Percentiles rank a stretch among this genome's conserved stretches.
These are phyloP conservation scores for Symbiotaphrina buchneri DNA, from an alignment of 495 filamentous ascomycete species.

Conservation along the genomic window DNA sequence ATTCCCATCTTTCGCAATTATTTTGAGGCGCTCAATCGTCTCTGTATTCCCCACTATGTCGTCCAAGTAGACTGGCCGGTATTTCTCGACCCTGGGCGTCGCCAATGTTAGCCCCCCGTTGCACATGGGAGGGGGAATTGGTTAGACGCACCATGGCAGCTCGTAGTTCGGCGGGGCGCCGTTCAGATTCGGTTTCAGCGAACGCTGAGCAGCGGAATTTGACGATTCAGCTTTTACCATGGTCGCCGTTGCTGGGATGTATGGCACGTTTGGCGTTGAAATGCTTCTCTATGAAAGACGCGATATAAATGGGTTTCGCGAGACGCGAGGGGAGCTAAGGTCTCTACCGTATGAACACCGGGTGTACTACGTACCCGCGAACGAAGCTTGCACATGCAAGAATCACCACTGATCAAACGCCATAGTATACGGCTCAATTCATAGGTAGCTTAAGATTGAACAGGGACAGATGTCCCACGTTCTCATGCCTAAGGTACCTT, in stretches of 20 bases:
- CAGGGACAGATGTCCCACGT: no score
- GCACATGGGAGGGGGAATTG: constrained; percentile 2
- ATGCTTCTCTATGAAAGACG: background rate
- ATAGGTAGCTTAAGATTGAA: no score
- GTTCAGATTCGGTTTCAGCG: constrained; percentile 35
- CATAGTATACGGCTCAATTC: no score
- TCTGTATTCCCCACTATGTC: constrained; percentile 96
- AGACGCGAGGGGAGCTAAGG: no score
- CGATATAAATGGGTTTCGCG: background rate
- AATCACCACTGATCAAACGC: no score
- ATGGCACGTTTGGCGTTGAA: no score
- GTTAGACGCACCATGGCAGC: constrained; percentile 54
- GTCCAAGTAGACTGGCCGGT: constrained; percentile 80
- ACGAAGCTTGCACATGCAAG: no score
- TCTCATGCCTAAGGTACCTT: no score
- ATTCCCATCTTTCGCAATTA: constrained; percentile 97
- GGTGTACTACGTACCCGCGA: no score
- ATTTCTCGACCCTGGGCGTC: constrained; percentile 79
- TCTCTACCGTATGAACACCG: no score
- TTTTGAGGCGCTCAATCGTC: constrained; percentile 91
- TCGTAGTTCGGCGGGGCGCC: constrained; percentile 50
- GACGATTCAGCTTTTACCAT: constrained; percentile 47
- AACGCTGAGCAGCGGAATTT: constrained; percentile 42
- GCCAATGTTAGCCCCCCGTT: background rate
- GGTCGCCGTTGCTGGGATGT: no score